Percentiles rank a stretch among this genome's conserved stretches.
phyloP scores from a whole-genome alignment of 2,329 filamentous ascomycete species.

The Lachnellula occidentalis region DNA sequence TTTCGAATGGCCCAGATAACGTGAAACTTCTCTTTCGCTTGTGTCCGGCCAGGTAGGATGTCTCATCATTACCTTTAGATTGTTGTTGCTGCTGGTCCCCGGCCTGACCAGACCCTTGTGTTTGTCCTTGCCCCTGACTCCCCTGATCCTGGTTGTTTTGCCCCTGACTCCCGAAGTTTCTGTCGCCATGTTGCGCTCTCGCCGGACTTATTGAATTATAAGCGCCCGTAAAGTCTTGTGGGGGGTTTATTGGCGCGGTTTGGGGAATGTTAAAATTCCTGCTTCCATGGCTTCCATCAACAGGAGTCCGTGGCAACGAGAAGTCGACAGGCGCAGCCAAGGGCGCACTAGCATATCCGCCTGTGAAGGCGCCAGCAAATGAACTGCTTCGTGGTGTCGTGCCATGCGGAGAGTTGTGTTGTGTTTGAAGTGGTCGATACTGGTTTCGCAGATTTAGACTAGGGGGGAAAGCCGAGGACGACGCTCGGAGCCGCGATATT shows the following conservation, averaged over 20 bases:
- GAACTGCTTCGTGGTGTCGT: conserved; percentile 30
- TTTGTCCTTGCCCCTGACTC: conserved; percentile 14
- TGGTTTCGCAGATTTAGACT: conserved; percentile 42
- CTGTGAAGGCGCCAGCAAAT: conserved; percentile 39
- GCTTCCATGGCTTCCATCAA: conserved; percentile 33
- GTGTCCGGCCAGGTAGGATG: conserved; percentile 24
- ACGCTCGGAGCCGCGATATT: conserved; percentile 43
- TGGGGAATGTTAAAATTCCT: conserved; percentile 48
- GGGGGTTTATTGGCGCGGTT: conserved; percentile 48
- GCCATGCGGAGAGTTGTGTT: conserved; percentile 19
- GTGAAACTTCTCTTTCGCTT: conserved; percentile 29
- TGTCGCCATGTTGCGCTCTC: conserved; percentile 15
- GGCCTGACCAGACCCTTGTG: conserved; percentile 8
- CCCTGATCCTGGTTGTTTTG: conserved; percentile 21
- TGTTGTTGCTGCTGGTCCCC: conserved; percentile 18
- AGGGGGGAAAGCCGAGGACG: conserved; percentile 42
- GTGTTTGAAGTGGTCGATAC: conserved; percentile 36
- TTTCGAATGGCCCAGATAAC: conserved; percentile 22
- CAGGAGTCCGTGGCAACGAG: conserved; percentile 41
- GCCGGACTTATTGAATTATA: conserved; percentile 23
- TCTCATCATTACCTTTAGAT: conserved; percentile 19
- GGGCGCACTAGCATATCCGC: conserved; percentile 49
- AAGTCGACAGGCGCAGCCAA: conserved; percentile 50
- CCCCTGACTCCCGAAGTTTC: conserved; percentile 18
- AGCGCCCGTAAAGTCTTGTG: conserved; percentile 42